A percentile compares a stretch with the other conserved stretches of the same genome.
These are phyloP conservation scores for Lolium perenne DNA, from an alignment of 176 grass and related monocot genomes.

Conservation along the genomic window DNA sequence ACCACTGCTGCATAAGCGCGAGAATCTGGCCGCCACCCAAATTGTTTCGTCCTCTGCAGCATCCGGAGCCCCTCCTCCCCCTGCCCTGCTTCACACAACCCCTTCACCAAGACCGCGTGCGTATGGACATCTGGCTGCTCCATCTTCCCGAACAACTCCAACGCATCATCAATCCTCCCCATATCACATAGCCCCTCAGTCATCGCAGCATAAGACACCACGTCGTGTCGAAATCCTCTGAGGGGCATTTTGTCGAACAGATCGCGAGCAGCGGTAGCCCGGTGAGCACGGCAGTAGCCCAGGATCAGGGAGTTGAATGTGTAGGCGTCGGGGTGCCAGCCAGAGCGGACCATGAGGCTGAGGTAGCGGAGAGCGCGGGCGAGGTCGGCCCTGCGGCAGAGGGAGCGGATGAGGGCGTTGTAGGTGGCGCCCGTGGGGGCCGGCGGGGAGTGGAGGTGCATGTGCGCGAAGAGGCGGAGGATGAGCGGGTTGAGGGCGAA, in stretches of 20 bases:
- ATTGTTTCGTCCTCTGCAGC: slow-evolving; percentile 44
- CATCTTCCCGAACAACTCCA: slow-evolving; percentile 49
- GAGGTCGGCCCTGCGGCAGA: slow-evolving; percentile 54
- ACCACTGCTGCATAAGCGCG: slow-evolving; percentile 41
- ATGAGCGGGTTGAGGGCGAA: slow-evolving; percentile 31
- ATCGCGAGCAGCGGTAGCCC: slow-evolving; percentile 18
- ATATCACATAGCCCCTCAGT: slow-evolving; percentile 46
- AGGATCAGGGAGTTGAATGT: slow-evolving; percentile 56
- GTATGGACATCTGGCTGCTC: slow-evolving; percentile 33
- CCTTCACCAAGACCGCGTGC: slow-evolving; percentile 44
- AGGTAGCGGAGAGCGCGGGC: slow-evolving; percentile 43
- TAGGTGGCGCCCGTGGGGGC: slow-evolving; percentile 39
- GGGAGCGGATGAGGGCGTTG: slow-evolving; percentile 53
- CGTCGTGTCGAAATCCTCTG: slow-evolving; percentile 43
- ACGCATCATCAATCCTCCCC: slow-evolving; percentile 44
- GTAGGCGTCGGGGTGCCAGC: slow-evolving; percentile 46
- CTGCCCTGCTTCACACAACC: slow-evolving; percentile 41
- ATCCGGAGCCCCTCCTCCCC: slow-evolving; percentile 50
- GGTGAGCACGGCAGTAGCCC: slow-evolving; percentile 11
- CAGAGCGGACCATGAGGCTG: slow-evolving; percentile 62
- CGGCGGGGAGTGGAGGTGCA: slow-evolving; percentile 38
- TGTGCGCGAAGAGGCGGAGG: slow-evolving; percentile 54
- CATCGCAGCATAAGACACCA: slow-evolving; percentile 39
- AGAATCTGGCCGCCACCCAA: slow-evolving; percentile 44
- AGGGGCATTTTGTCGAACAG: slow-evolving; percentile 56